phyloP scores from a whole-genome alignment of 2,329 filamentous ascomycete species.

The Neonectria hederae region DNA sequence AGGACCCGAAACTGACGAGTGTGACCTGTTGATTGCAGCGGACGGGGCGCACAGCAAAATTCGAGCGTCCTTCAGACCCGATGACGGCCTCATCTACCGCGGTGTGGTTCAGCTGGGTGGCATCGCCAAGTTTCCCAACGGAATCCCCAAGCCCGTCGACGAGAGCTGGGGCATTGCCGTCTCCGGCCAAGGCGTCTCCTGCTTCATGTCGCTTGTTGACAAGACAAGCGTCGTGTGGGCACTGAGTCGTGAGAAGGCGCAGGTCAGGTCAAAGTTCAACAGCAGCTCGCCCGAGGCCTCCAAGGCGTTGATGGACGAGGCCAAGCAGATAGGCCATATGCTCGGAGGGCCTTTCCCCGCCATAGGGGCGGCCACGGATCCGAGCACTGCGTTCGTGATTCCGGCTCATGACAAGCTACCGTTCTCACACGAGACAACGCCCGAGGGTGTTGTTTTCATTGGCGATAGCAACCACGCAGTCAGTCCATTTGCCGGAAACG shows the following conservation, averaged over 20 bases:
- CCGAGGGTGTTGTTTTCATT: constrained; percentile 50
- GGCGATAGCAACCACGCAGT: constrained; percentile 58
- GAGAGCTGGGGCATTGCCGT: constrained; percentile 49
- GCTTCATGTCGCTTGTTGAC: constrained; percentile 54
- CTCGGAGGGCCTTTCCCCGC: constrained; percentile 49
- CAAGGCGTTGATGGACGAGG: constrained; percentile 43
- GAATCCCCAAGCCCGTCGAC: constrained; percentile 44
- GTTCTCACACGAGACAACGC: constrained; percentile 45
- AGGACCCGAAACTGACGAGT: constrained; percentile 18
- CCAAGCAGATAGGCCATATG: constrained; percentile 41
- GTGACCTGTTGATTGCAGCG: constrained; percentile 53
- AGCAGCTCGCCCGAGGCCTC: constrained; percentile 29
- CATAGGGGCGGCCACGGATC: constrained; percentile 50
- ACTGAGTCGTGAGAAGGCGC: constrained; percentile 45
- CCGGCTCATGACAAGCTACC: constrained; percentile 54
- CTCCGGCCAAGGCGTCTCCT: constrained; percentile 46
- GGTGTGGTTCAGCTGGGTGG: constrained; percentile 50
- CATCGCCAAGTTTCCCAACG: constrained; percentile 43
- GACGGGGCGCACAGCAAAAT: constrained; percentile 53
- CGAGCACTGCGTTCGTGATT: constrained; percentile 46
- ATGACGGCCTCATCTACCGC: constrained; percentile 47
- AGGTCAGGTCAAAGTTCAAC: constrained; percentile 24
- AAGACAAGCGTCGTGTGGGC: constrained; percentile 50
- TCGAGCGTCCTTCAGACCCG: constrained; percentile 46
- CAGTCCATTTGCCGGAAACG: constrained; percentile 56